Conservation (phyloP, 208 protist genomes). For the Spongospora subterranea region DNA sequence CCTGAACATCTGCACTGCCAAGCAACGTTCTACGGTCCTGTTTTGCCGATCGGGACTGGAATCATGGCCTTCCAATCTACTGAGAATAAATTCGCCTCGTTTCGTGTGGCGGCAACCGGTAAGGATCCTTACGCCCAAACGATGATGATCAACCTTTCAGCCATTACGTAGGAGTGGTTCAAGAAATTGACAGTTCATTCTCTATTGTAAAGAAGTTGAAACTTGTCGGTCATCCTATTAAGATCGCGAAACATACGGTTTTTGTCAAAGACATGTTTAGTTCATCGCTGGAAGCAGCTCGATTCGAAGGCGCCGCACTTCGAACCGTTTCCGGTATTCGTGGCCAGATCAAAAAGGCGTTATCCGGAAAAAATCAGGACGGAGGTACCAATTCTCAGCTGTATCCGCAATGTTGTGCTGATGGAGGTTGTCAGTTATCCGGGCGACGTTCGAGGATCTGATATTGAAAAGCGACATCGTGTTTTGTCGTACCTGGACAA, state of each 20-base stretch:
- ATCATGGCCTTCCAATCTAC: slow-evolving; percentile 69
- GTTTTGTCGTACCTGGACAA: slow-evolving; percentile 96
- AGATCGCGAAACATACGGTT: slow-evolving; percentile 96
- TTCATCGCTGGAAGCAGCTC: slow-evolving; percentile 80
- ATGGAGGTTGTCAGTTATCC: slow-evolving; percentile 84
- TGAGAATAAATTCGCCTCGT: slow-evolving; percentile 56
- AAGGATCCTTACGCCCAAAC: background rate
- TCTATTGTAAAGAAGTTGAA: slow-evolving; percentile 99
- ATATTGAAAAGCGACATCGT: slow-evolving; percentile 97
- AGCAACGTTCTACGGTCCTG: slow-evolving; percentile 95
- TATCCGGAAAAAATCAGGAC: slow-evolving; percentile 74
- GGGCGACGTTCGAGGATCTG: slow-evolving; percentile 99
- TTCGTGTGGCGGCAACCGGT: slow-evolving; percentile 32
- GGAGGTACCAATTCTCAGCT: background rate
- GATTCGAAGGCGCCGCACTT: slow-evolving; percentile 97
- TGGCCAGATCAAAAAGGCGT: slow-evolving; percentile 96
- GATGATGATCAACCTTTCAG: background rate
- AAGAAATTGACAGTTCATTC: slow-evolving; percentile 73
- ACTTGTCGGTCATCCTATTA: slow-evolving; percentile 92
- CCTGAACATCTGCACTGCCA: slow-evolving; percentile 98
- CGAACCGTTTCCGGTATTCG: slow-evolving; percentile 97
- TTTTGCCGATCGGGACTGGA: slow-evolving; percentile 90
- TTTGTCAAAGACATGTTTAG: slow-evolving; percentile 93
- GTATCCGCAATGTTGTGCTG: slow-evolving; percentile 11
- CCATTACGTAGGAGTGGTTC: background rate